These are phyloP conservation scores for Corymbia maculata DNA, from an alignment of 345 rosid genomes.

Conservation along the genomic window DNA sequence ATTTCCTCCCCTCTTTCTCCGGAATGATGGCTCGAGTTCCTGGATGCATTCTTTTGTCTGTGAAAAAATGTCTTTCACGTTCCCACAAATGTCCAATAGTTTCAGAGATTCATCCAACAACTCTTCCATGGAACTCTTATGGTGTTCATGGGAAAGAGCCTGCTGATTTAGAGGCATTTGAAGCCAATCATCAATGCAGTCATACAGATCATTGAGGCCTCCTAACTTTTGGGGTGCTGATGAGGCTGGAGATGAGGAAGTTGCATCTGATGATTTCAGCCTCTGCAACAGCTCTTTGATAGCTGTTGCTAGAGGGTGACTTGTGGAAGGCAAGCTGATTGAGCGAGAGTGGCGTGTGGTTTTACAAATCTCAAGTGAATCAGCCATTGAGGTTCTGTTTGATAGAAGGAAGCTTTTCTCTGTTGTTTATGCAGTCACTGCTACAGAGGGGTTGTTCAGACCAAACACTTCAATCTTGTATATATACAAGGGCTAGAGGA, in stretches of 20 bases:
- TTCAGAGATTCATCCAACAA: constrained; percentile 9
- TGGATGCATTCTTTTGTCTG: background rate
- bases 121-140: background rate
- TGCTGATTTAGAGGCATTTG: constrained; percentile 3
- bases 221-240: background rate
- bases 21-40: background rate
- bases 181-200: constrained; percentile 4
- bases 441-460: background rate
- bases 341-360: constrained; percentile 6
- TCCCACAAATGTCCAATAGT: background rate
- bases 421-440: background rate
- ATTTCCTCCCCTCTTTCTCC: background rate
- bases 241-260: background rate
- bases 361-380: background rate
- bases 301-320: constrained; percentile 7
- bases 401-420: background rate
- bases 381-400: background rate
- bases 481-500: background rate
- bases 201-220: constrained; percentile 2
- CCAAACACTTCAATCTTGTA: background rate
- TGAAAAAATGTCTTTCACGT: background rate
- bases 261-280: background rate
- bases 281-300: constrained; percentile 4
- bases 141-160: background rate
- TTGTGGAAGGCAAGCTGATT: constrained; percentile 18